Base-by-base conservation (phyloP, 257 asterid genomes). In the Coffea eugenioides region DNA sequence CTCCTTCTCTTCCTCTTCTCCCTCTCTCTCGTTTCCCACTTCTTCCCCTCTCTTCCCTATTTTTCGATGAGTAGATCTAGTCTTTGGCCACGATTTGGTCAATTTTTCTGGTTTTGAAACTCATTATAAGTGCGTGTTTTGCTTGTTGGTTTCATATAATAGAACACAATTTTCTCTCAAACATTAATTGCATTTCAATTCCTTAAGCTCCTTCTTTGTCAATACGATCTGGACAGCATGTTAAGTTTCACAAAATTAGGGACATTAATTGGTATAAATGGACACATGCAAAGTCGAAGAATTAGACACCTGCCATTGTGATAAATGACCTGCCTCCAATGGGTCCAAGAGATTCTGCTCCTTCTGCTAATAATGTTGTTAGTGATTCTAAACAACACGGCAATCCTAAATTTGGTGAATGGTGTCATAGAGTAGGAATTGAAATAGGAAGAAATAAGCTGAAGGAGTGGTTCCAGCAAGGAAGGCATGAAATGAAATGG, bases 321-420 rank as follows among this genome's bases (percentile, higher is more conserved):
- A 85, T 92, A 73, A 89, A 90, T 70, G 90, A 91, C 45, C 56
- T 91, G 75, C 97, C 96, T 69, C 92, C 91, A 5, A 16, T 62
- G 77, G 59, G 90, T 6, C 48, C 89, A 12, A 64, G 45, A 23
- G 87, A 73, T n/a, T 72, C 46, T 36, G 77, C 67, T 65, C 61
- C 70, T 69, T 12, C 72, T 48, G 80, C 79, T 14, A 62, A 84
- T 39, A 62, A 82, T 21, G 68, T 86, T 67, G n/a, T 46, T 8
- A 69, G 16, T 56, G 84, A 82, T 80, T 80, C 75, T 7, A 81
- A 76, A 41, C 45, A 86, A 8, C 79, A 13, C 15, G 83, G n/a
- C 34, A 52, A 62, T 69, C 25, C 80, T 43, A 86, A 89, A 52
- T 88, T 89, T 82, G 91, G 95, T 59, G 87, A 87, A 77, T 91